Evolutionary conservation across 1,139 yeast genomes (phyloP), one percentile per base, ranked within the genome.

Genomic region (Sugiyamaella sp.): DNA sequence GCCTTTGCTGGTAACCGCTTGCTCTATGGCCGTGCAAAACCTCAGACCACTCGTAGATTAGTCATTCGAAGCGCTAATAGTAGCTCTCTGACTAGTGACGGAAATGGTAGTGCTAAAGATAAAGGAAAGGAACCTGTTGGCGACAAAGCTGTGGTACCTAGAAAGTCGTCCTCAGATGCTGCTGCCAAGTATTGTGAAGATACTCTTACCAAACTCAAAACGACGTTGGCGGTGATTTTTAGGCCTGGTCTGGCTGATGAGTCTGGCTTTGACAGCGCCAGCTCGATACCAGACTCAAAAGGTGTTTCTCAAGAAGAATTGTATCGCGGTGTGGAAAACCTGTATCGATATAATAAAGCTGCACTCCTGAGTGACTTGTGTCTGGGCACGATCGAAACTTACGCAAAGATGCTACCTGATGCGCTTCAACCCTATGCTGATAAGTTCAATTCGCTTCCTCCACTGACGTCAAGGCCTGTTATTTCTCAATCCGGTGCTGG

Each of bases 301-400:
- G 52, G 49, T 5, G 54, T 54, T 22, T 61, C 69, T 6, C 60
- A 63, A 21, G 71, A 72, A 45, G 66, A 66, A 41, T 63, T 74
- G 9, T 74, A 73, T 58, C 64, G 68, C 37, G 66, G 66, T 17
- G 76, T 72, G 12, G 76, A 73, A 63, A 67, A 68, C 49, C 60
- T 74, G 0, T 71, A 74, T 44, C 62, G 74, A 9, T 70, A 67
- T 45, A 69, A 60, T 42, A 62, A 61, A 41, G 69, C 66, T 6
- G 56, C 64, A 1, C 51, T 46, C n/a, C 54, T 72, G 8, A 59
- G 73, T 10, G 40, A 41, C 4, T 16, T 52, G 17, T 52, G 55
- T 29, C 9, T 38, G 24, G 32, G 33, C 9, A 38, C 44, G 8
- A 38, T 52, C 14, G 33, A 43, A 14, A 21, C 14, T 20, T 42